Evolutionary conservation across 148 eudicot species (phyloP).

Genomic region (Diospyros lotus): DNA sequence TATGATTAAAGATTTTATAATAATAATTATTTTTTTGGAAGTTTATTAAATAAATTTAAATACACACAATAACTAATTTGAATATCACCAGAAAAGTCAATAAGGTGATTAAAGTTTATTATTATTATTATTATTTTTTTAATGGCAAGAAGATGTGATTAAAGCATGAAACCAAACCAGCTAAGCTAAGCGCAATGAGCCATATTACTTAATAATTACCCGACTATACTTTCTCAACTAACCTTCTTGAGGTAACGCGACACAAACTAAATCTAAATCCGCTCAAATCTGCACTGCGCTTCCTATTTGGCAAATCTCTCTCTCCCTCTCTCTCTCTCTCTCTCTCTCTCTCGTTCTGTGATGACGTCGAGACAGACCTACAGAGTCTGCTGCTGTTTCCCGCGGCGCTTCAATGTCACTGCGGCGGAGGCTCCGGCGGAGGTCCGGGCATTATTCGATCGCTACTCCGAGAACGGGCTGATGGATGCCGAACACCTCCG

Average conservation of each 20-base stretch:
- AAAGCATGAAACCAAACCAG: too few relatives aligned
- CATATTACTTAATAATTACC: neutral
- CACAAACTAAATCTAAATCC: neutral
- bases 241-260: neutral
- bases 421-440: slow-evolving; percentile 70
- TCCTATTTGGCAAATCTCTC: neutral
- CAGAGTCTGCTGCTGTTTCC: slow-evolving; percentile 77
- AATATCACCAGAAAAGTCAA: too few relatives aligned
- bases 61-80: too few relatives aligned
- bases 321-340: neutral
- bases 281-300: neutral
- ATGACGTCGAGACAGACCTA: slow-evolving; percentile 57
- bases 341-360: neutral
- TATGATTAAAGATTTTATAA: too few relatives aligned
- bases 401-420: slow-evolving; percentile 61
- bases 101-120: too few relatives aligned
- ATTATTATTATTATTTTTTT: too few relatives aligned
- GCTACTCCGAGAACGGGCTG: slow-evolving; percentile 61
- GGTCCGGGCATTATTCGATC: slow-evolving; percentile 45
- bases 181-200: too few relatives aligned
- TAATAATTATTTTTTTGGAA: too few relatives aligned
- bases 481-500: slow-evolving; percentile 64
- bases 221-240: neutral
- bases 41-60: too few relatives aligned
- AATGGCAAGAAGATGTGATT: too few relatives aligned